Evolutionary conservation across 2,329 filamentous ascomycete genomes (phyloP), one percentile per base, ranked within the genome.

Genomic region (Diaporthe aspalathi): DNA sequence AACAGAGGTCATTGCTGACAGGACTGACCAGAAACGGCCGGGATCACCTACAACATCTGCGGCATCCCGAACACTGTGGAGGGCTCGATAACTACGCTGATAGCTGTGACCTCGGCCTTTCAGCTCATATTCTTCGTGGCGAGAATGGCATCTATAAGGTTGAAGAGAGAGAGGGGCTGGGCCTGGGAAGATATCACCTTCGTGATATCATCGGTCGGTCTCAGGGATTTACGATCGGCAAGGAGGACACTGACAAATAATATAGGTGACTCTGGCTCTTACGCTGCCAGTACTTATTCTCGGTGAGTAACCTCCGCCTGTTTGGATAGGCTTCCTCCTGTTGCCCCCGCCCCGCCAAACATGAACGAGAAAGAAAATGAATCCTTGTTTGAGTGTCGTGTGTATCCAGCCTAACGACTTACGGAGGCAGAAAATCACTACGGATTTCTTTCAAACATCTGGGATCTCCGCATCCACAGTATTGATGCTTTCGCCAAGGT

Each of bases 151-250:
- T 62, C 56, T 24, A 62, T 32, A 62, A 22, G 56, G 3, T n/a
- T 62, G 24, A 62, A 62, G 24, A 24, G 38, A 2, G 56, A 62
- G 56, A 22, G 56, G 16, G 29, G 32, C 0, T 62, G 56, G 56
- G 16, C 56, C n/a, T 62, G 56, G 56, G 56, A 62, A 27, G 56
- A 62, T 38, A 45, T 62, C 17, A 62, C 22, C n/a, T 62, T 47
- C 35, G 17, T 62, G 24, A n/a, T 32, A 45, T 62, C 56, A 12
- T 62, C 56, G 24, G 56, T 62, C 9, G 5, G 56, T 62, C n/a
- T 5, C 38, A 11, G 24, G 32, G 3, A 9, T n/a, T n/a, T 4
- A 22, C 6, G 9, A 45, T 29, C 3, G 12, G 8, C 24, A n/a
- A 47, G 14, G 14, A 9, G 6, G 14, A 62, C 20, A 8, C 24